A percentile compares a stretch with the other conserved stretches of the same genome.
Conservation (phyloP, 176 grass and related monocot species). For the Neostapfia colusana region DNA sequence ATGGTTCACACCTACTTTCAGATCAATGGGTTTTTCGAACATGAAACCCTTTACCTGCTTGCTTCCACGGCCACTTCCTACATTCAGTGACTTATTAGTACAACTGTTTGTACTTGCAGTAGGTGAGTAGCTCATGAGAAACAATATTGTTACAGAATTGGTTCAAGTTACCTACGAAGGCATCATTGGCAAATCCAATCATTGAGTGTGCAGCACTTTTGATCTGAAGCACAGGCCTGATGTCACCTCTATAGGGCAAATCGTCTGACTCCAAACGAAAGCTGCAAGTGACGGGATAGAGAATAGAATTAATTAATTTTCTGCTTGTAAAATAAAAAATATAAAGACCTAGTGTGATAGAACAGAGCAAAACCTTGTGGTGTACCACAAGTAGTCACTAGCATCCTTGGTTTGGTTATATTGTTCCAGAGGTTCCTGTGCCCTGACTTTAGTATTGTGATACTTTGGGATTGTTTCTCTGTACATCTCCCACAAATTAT, state of each 20-base stretch:
- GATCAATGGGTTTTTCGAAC: constrained; percentile 61
- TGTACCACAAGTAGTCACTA: constrained; percentile 88
- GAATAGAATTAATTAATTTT: constrained; percentile 31
- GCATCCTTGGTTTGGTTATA: constrained; percentile 78
- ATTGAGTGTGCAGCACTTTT: constrained; percentile 59
- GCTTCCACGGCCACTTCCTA: constrained; percentile 68
- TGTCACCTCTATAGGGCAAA: constrained; percentile 79
- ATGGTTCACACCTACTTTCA: constrained; percentile 64
- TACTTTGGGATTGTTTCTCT: constrained; percentile 53
- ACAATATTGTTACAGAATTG: constrained; percentile 32
- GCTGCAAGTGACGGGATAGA: constrained; percentile 45
- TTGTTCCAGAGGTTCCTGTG: constrained; percentile 59
- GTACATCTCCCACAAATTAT: constrained; percentile 72
- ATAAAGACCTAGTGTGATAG: neutral
- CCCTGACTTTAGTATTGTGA: constrained; percentile 32
- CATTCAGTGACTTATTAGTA: constrained; percentile 27
- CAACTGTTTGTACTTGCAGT: constrained; percentile 10
- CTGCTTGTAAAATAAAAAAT: neutral
- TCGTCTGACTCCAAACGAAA: constrained; percentile 67
- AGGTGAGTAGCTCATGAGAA: constrained; percentile 1
- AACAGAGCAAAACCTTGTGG: constrained; percentile 59
- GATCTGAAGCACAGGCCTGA: constrained; percentile 74
- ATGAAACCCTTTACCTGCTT: constrained; percentile 73
- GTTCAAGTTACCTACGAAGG: constrained; percentile 57
- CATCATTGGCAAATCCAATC: constrained; percentile 66